Evolutionary conservation across 2,329 filamentous ascomycete genomes (phyloP), one percentile per base, ranked within the genome.

Genomic region (Colletotrichum australisinense): DNA sequence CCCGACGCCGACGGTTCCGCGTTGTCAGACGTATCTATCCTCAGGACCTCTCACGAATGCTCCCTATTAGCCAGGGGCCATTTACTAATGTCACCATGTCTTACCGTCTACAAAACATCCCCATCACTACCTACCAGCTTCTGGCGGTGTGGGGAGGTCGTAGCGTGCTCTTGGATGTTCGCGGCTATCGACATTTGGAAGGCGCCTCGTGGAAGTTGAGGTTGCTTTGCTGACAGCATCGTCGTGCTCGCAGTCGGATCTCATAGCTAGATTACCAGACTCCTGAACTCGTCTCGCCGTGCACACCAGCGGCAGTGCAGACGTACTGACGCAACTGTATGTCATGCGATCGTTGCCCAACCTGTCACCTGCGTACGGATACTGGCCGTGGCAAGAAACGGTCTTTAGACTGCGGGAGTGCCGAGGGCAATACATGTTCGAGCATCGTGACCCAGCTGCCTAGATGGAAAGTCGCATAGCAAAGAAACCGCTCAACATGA

Each of bases 1-100:
- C n/a, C 58, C 60, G 60, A 60, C 55, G 66, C 70, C 66, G 66
- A 73, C 24, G 55, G 67, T 52, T 56, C 59, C 70, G 70, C 49
- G 55, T 60, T 55, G 26, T 42, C 46, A 24, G 63, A 62, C 59
- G 66, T 46, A 70, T 4, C 70, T 56, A 49, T 69, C 60, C 66
- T 68, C 22, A 35, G 59, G 58, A 52, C 38, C 16, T 63, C 38
- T 30, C 42, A 38, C 42, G 56, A 59, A 56, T 22, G 52, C 30
- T 14, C 35, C 57, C 49, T 38, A 38, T 46, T 52, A 69, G 38
- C 53, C 42, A 57, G 57, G 28, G n/a, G 32, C 26, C 8, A 32
- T n/a, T 52, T 30, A 49, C 63, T 62, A 60, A 62, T 3, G 56
- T 42, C 22, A 59, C 16, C n/a, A 30, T 71, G 56, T 60, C 58